Evolutionary conservation across 805 yeast genomes (phyloP), one percentile per base, ranked within the genome.

Genomic region (Ogataea populi-albae): DNA sequence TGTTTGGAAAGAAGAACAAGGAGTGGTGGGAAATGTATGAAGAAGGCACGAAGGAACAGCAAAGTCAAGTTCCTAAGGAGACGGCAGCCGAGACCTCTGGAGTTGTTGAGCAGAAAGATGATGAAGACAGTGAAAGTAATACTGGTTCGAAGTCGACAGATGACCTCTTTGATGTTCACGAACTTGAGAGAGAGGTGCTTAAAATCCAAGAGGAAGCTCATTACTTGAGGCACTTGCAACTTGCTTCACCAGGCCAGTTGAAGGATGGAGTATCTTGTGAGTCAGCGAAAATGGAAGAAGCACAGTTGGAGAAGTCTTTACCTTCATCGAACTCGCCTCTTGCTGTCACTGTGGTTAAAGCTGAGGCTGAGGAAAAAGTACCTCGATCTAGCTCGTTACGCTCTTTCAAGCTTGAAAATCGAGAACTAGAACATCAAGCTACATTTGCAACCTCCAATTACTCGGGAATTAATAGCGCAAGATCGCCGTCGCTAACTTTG

Each of bases 1-100:
- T 42, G 55, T 65, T 45, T 68, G 77, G 75, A 2, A 68, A 66
- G 43, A 70, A 62, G 49, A 52, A 55, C 28, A 73, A 70, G 47
- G 75, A 71, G 35, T 75, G 81, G 80, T 75, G 81, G 81, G 75
- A 72, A 25, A 65, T 69, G 45, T 65, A 65, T 41, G 72, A 69
- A 32, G 70, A 68, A 47, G 59, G 64, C 26, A 47, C 49, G 28
- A 48, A 55, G 35, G 65, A 63, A 34, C 48, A 57, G 38, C 38
- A 55, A 27, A 12, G 7, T 9, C 49, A n/a, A n/a, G n/a, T n/a
- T n/a, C n/a, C n/a, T n/a, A n/a, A n/a, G n/a, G n/a, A n/a, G n/a
- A n/a, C n/a, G n/a, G n/a, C n/a, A n/a, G n/a, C n/a, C n/a, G n/a
- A n/a, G n/a, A n/a, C n/a, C n/a, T n/a, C n/a, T n/a, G n/a, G n/a